Evolutionary conservation across 2,329 filamentous ascomycete genomes (phyloP).

Genomic region (Aureobasidium sp.): DNA sequence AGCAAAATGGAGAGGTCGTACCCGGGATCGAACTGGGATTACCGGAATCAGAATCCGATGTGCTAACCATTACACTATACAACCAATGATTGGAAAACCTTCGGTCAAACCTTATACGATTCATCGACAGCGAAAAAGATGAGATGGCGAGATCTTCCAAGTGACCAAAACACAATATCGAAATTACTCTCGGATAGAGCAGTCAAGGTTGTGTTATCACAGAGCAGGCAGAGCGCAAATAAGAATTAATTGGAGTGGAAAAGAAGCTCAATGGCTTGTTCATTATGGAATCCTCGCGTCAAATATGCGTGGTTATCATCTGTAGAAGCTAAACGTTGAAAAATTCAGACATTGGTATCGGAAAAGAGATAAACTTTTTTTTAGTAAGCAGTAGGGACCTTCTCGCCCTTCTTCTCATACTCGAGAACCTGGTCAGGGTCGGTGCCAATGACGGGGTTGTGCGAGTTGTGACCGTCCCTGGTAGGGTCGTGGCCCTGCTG

Average conservation of each 20-base stretch:
- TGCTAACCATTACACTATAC: constrained; percentile 14
- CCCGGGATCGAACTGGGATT: constrained; percentile 11
- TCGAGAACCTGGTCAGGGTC: constrained; percentile 14
- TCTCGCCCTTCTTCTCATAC: constrained; percentile 16
- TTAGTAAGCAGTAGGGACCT: neutral
- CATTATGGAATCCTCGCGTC: constrained; percentile 1
- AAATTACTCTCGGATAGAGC: neutral
- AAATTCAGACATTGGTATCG: neutral
- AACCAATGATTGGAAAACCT: too few relatives aligned
- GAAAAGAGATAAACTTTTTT: neutral
- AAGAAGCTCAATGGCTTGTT: neutral
- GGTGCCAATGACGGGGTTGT: constrained; percentile 16
- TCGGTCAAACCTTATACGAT: too few relatives aligned
- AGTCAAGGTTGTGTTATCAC: neutral
- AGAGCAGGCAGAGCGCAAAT: neutral
- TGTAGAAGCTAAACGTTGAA: neutral
- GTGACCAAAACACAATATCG: too few relatives aligned
- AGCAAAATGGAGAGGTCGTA: neutral
- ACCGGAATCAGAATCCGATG: constrained; percentile 13
- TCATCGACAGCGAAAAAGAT: too few relatives aligned
- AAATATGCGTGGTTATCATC: neutral
- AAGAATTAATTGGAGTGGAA: neutral
- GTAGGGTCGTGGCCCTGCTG: constrained; percentile 14
- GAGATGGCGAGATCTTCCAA: neutral
- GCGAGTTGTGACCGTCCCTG: constrained; percentile 16